Base-by-base conservation (phyloP, 2,329 filamentous ascomycete species). In the Diaporthe ampelina region DNA sequence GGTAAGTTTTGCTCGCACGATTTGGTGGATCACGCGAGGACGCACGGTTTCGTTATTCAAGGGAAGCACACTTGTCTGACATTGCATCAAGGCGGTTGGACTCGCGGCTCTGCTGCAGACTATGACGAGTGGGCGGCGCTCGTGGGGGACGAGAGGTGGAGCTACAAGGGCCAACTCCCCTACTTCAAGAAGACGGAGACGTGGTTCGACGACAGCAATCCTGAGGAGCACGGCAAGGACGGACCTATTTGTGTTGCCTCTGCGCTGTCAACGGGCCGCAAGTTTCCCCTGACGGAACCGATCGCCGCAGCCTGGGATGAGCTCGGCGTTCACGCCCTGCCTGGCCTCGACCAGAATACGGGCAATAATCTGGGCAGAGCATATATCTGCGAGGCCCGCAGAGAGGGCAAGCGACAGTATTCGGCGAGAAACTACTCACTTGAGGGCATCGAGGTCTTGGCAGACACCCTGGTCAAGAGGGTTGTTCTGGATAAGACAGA, bases 71-170 rank as follows among this genome's bases (percentile, higher is more conserved):
- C 13, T 26, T 67, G 1, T 67, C 63, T 52, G 13, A 56, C 56
- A 45, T 11, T 24, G 10, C n/a, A 37, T 15, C 4, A 24, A 79
- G 83, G 83, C 8, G 80, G 79, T 7, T 86, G 86, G 81, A 84
- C 84, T 32, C 85, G 86, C 40, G 87, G 86, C 2, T 81, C 83
- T 43, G 79, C 80, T 3, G 77, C 79, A 8, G 86, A 88, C 76
- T 89, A 85, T 75, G 82, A 88, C 29, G 80, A 83, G 58, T 89
- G 87, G 87, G 84, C 83, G 0, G 77, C 81, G 43, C 77, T 82
- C 3, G 80, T 84, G 0, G 81, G 80, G 2, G 84, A 87, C 73
- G 43, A 79, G 4, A 74, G 77, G 6, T 87, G 84, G 81, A 80
- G 80, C 57, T 84, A 82, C 61, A 78, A 82, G 1, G 78, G 79